Evolutionary conservation across 306 rosid species (phyloP), one percentile per base, ranked within the genome.

Genomic region (Pyrus communis): DNA sequence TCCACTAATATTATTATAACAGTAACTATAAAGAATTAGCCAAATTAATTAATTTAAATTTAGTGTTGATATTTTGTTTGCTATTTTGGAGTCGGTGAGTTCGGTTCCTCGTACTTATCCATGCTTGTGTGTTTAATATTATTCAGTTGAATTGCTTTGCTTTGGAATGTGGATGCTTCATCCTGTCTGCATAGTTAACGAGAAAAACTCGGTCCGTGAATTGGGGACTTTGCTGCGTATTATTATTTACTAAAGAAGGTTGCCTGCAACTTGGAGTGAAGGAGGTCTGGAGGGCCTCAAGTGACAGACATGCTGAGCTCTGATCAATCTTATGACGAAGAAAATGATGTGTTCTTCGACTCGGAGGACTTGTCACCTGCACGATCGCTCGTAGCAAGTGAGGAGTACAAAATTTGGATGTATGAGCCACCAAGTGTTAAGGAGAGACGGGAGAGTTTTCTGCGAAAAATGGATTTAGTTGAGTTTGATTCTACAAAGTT

Each of bases 401-500:
- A 82, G 66, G 84, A 79, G 10, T 88, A 85, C 75, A 88, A 84
- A 75, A 66, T 92, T 80, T 95, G 99, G 97, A 65, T 83, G 81
- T 88, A 79, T 74, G 92, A 95, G 79, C 99, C 92, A 61, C 77
- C 49, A 27, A 89, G 99, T 85, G 91, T 95, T 43, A 84, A 79
- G 84, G 87, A 87, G 84, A 90, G 98, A 73, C 76, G 91, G 67
- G 82, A 79, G 49, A 73, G 43, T 9, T 92, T 95, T 84, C 88
- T 95, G 13, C 77, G 67, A n/a, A 77, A 75, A 60, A 86, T 87
- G 86, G 96, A 93, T 49, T 84, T 90, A 8, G 81, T 25, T 65
- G 87, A 85, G 54, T 75, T 33, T 33, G 38, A 5, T 33, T 33
- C 38, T 33, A 6, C 38, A 33, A 33, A 33, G 38, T 33, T 76